Evolutionary conservation across 805 yeast genomes (phyloP), one percentile per base, ranked within the genome.

Genomic region (Ogataea chonburiensis): DNA sequence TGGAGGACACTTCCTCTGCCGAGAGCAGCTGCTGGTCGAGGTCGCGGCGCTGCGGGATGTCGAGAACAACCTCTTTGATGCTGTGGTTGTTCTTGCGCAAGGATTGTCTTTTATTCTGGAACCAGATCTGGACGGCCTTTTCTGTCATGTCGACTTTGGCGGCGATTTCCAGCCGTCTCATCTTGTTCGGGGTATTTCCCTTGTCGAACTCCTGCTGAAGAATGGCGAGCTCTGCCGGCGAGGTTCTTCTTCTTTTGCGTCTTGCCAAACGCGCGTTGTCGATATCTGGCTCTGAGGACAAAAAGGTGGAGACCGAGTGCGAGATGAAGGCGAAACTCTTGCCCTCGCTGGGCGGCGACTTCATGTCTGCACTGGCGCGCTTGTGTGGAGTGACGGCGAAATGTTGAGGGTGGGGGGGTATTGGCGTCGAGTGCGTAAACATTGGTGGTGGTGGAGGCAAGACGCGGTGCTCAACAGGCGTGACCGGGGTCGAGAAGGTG

Each of bases 71-170:
- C 28, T 59, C 66, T 40, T 64, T 70, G 17, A 42, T 38, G 28
- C 24, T 44, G 15, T 43, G 48, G 29, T 46, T 49, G 23, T 46
- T 47, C 50, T 80, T 77, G 53, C 88, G 74, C 45, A 82, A 63
- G 23, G 89, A 73, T 63, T 91, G 97, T 61, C 98, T 77, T 61
- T 80, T 85, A 63, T 93, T 93, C 65, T 93, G 98, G 66, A 93
- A 93, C 98, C 98, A 93, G 45, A 91, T 87, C 66, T 93, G 98
- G 22, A 93, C 95, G 2, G 97, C 96, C 60, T 89, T 87, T 61
- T 89, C 97, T n/a, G 91, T 78, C 98, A 93, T 93, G 49, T 79
- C 80, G 25, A 93, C 94, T 46, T 70, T 75, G 19, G 66, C 61
- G 4, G 98, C 96, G 47, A 93, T 85, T 46, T 81, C 84, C 28